Evolutionary conservation across 768 basidiomycete genomes (phyloP).

Genomic region (Cyathus striatus): DNA sequence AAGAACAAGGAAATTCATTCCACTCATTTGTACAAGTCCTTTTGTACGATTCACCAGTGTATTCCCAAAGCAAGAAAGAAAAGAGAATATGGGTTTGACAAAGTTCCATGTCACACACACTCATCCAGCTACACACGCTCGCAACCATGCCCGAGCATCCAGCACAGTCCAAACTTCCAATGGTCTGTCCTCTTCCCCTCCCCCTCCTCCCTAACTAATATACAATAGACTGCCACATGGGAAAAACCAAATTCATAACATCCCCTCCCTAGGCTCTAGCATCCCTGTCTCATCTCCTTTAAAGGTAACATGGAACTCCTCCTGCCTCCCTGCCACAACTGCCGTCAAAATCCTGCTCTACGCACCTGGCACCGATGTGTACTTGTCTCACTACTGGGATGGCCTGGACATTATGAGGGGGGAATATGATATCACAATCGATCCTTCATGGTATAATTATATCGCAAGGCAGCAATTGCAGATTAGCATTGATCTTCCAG

Average conservation of each 20-base stretch:
- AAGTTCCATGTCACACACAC: not conserved
- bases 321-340: constrained; percentile 40
- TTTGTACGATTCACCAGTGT: too few species aligned
- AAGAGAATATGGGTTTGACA: not conserved
- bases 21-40: too few species aligned
- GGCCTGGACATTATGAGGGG: constrained; percentile 44
- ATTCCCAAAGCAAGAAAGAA: not conserved
- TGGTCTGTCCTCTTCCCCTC: not conserved
- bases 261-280: constrained; percentile 37
- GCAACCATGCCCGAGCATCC: not conserved
- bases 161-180: not conserved
- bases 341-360: constrained; percentile 68
- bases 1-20: too few species aligned
- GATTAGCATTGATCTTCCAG: constrained; percentile 49
- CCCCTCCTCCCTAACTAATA: not conserved
- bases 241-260: constrained; percentile 49
- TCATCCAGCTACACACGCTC: not conserved
- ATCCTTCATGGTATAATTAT: constrained; percentile 71
- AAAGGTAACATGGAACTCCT: constrained; percentile 59
- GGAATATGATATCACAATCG: constrained; percentile 40
- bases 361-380: constrained; percentile 34
- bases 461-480: constrained; percentile 46
- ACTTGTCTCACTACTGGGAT: constrained; percentile 55
- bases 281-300: constrained; percentile 46
- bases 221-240: constrained; percentile 41